Evolutionary conservation across 2,329 filamentous ascomycete species (phyloP).

Genomic region (Colletotrichum paranaense): DNA sequence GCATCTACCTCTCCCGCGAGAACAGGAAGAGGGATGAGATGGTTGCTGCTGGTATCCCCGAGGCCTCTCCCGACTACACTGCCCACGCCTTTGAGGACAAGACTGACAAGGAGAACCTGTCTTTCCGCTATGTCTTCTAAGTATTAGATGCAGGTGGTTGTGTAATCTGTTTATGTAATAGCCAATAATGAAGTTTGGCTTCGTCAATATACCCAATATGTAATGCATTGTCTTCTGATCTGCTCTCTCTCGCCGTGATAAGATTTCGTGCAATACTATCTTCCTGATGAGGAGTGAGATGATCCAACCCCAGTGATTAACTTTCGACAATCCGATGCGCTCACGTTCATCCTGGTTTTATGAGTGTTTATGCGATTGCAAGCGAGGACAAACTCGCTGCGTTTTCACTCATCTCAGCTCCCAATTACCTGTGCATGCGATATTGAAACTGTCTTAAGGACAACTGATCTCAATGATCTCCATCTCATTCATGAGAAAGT

Average conservation of each 20-base stretch:
- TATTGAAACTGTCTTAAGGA: no score
- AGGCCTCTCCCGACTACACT: conserved; percentile 52
- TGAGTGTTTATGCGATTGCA: no score
- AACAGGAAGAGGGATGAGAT: conserved; percentile 69
- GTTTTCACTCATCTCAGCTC: no score
- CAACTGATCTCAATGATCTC: no score
- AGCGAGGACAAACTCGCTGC: no score
- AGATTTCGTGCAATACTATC: no score
- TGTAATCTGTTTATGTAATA: neutral
- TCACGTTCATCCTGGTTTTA: no score
- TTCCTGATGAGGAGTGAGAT: no score
- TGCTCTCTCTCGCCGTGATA: neutral
- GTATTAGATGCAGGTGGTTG: neutral
- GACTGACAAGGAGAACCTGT: conserved; percentile 70
- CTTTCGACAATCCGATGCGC: no score
- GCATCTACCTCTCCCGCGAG: conserved; percentile 67
- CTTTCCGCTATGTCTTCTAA: conserved; percentile 68
- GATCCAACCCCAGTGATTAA: no score
- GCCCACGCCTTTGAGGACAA: conserved; percentile 71
- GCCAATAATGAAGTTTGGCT: neutral
- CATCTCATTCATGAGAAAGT: no score
- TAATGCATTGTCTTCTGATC: neutral
- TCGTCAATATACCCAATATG: neutral
- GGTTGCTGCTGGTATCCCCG: conserved; percentile 51
- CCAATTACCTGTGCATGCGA: no score